Evolutionary conservation across 768 basidiomycete genomes (phyloP).

Genomic region (Suillus bovinus): DNA sequence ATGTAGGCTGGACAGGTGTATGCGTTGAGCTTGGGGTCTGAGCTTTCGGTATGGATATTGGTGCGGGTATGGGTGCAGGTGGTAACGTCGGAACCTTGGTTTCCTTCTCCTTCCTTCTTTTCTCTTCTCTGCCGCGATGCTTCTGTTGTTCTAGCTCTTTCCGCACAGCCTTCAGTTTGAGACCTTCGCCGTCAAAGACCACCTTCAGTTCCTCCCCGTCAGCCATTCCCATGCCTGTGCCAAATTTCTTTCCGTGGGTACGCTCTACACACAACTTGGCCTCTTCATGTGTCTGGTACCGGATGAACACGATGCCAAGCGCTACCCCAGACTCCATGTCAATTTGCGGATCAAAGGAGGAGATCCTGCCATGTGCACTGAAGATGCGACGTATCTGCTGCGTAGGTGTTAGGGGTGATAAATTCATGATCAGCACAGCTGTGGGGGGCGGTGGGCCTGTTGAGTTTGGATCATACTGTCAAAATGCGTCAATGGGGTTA

Average conservation of each 20-base stretch:
- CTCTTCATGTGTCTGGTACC: slow-evolving; percentile 62
- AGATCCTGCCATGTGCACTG: slow-evolving; percentile 56
- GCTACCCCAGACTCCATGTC: slow-evolving; percentile 80
- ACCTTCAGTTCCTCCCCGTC: slow-evolving; percentile 69
- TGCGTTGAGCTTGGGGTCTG: slow-evolving; percentile 28
- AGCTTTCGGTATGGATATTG: slow-evolving; percentile 14
- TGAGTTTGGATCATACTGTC: slow-evolving; percentile 76
- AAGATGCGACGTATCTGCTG: slow-evolving; percentile 68
- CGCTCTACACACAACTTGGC: slow-evolving; percentile 65
- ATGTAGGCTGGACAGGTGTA: slow-evolving; percentile 20
- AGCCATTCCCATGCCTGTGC: slow-evolving; percentile 41
- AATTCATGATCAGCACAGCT: slow-evolving; percentile 67
- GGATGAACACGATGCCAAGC: slow-evolving; percentile 80
- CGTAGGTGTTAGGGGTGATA: slow-evolving; percentile 72
- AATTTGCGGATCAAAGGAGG: slow-evolving; percentile 73
- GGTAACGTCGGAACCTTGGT: slow-evolving; percentile 19
- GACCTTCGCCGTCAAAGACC: slow-evolving; percentile 78
- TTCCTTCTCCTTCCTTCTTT: slow-evolving; percentile 43
- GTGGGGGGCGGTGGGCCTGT: slow-evolving; percentile 71
- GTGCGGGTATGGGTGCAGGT: slow-evolving; percentile 11
- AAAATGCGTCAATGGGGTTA: slow-evolving; percentile 5
- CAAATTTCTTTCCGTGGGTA: slow-evolving; percentile 65
- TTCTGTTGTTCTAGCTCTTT: slow-evolving; percentile 57
- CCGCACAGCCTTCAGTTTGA: slow-evolving; percentile 61
- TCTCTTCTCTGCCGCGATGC: slow-evolving; percentile 49